Evolutionary conservation across 306 rosid species (phyloP).

Genomic region (Astragalus glycyphyllos): DNA sequence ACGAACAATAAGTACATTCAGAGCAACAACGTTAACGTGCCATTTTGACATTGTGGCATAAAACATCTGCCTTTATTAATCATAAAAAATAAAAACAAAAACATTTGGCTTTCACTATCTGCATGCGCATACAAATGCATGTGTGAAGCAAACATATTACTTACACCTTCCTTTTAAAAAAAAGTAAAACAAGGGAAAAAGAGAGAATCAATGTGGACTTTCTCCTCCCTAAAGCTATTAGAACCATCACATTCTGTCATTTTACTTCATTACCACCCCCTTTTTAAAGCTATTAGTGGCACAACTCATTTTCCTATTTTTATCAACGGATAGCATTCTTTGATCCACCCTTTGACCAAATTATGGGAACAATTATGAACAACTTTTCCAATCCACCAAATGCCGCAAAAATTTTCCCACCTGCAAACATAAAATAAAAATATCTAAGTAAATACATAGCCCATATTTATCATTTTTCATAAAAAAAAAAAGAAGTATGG

Average conservation of each 20-base stretch:
- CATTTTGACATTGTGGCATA: slow-evolving; percentile 30
- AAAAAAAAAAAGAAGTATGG: too few relatives aligned
- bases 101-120: slow-evolving; percentile 43
- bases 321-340: slow-evolving; percentile 34
- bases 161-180: not conserved
- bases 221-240: slow-evolving; percentile 40
- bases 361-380: slow-evolving; percentile 34
- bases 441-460: not conserved
- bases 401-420: slow-evolving; percentile 78
- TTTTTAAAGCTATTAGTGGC: too few relatives aligned
- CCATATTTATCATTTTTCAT: not conserved
- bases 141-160: slow-evolving; percentile 42
- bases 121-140: slow-evolving; percentile 55
- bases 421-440: slow-evolving; percentile 43
- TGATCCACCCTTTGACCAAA: slow-evolving; percentile 54
- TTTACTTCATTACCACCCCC: too few relatives aligned
- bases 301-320: slow-evolving; percentile 45
- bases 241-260: too few relatives aligned
- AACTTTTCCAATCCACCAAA: slow-evolving; percentile 73
- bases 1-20: slow-evolving; percentile 47
- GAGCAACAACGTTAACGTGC: slow-evolving; percentile 33
- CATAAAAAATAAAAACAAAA: too few relatives aligned
- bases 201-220: slow-evolving; percentile 43
- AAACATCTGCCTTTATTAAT: too few relatives aligned
- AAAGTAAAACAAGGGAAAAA: not conserved